Conservation (phyloP, 1,284 basidiomycete species). For the Schizophyllum commune region DNA sequence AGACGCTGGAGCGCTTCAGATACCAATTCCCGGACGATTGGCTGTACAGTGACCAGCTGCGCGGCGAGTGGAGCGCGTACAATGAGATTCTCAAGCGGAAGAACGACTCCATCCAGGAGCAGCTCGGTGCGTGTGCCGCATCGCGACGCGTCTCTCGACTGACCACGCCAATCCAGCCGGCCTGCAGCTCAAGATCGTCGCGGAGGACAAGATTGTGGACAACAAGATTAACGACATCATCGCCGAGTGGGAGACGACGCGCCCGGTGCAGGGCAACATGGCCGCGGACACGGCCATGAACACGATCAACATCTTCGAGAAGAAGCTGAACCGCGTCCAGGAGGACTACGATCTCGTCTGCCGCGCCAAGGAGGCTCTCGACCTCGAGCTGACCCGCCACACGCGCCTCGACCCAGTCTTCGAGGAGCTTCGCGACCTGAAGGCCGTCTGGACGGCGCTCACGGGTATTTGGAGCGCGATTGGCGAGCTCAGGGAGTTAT, state of each 20-base stretch:
- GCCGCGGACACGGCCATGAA: slow-evolving; percentile 94
- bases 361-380: slow-evolving; percentile 93
- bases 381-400: slow-evolving; percentile 86
- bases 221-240: slow-evolving; percentile 89
- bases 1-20: slow-evolving; percentile 93
- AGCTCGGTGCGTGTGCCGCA: slow-evolving; percentile 56
- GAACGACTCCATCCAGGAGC: slow-evolving; percentile 97
- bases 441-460: slow-evolving; percentile 97
- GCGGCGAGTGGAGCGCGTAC: slow-evolving; percentile 97
- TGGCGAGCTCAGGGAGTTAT: slow-evolving; percentile 78
- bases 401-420: slow-evolving; percentile 89
- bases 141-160: neutral
- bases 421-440: slow-evolving; percentile 93
- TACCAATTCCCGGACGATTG: slow-evolving; percentile 97
- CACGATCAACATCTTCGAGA: slow-evolving; percentile 90
- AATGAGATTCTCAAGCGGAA: slow-evolving; percentile 97
- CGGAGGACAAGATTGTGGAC: slow-evolving; percentile 96
- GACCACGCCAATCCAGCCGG: slow-evolving; percentile 51
- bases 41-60: slow-evolving; percentile 96
- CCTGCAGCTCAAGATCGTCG: slow-evolving; percentile 97
- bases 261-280: slow-evolving; percentile 93
- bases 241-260: slow-evolving; percentile 90
- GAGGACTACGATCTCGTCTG: slow-evolving; percentile 94
- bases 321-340: slow-evolving; percentile 80
- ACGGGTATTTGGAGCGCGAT: slow-evolving; percentile 97